Base-by-base conservation (phyloP, 768 basidiomycete species). In the Amanita muscaria region DNA sequence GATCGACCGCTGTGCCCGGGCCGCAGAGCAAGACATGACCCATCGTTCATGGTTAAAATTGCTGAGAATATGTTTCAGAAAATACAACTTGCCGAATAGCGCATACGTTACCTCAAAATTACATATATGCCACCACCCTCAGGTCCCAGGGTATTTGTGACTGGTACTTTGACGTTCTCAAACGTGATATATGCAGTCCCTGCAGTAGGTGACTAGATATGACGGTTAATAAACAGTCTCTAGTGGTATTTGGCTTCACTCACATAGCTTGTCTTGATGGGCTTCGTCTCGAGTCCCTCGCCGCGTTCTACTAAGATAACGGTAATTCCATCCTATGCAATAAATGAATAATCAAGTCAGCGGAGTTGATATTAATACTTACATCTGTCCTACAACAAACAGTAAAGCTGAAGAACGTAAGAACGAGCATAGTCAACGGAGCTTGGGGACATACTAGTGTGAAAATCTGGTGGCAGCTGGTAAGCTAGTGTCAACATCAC, bases 41-140 rank as follows among this genome's bases (percentile, higher is more conserved):
- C 88, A 93, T 57, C 87, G 82, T 59, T 92, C 92, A 63, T 93
- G 90, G 61, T 93, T 94, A 66, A 94, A 96, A 66, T 96, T 96
- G 50, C 79, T 82, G 34, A 34, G 7, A 42, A 38, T 18, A 10
- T 15, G 34, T 47, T 14, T 29, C 46, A 41, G 35, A 43, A 16
- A 43, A 8, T 19, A 16, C n/a, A n/a, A n/a, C 27, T 42, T 10
- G 32, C 19, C 27, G 3, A 16, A 42, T 21, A n/a, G 44, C 47
- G 23, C 9, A 30, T 15, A 52, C 41, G 37, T 52, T 19, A 69
- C 57, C 81, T 69, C 21, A 67, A 60, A 60, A 70, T 74, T 38
- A 73, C 70, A 49, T 70, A 70, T 30, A 71, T 65, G 24, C 88
- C 88, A 51, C 76, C 76, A 42, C 87, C 79, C 55, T 86, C 86